Evolutionary conservation across 2,329 filamentous ascomycete genomes (phyloP), one percentile per base, ranked within the genome.

Genomic region (Cercospora brassicicola): DNA sequence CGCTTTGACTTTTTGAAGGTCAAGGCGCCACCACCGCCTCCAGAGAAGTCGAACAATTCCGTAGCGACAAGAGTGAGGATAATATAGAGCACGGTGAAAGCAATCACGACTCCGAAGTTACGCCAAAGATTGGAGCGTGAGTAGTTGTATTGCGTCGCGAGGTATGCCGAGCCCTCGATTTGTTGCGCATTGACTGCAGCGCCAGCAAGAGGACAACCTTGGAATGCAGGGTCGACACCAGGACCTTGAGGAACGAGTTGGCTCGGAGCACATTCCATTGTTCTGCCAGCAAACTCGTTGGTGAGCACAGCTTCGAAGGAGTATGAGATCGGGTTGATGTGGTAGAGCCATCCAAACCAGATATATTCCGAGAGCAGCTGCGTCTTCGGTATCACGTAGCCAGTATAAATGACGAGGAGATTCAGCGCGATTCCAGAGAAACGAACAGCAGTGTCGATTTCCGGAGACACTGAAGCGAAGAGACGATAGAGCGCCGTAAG

Each of bases 71-170:
- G 85, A 0, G 91, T 94, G 31, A 94, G 79, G 10, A 89, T 72
- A 11, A 96, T 86, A 75, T 94, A 96, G 4, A 93, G 84, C 0
- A 92, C 83, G 0, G 88, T 86, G 72, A 92, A 95, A 0, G 90
- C 91, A 72, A 94, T 88, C 1, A 95, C 80, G 3, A 94, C 89
- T 33, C 90, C 91, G 74, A 91, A 93, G 76, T 94, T 93, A 3
- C 91, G 88, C 83, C 89, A 90, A 0, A 90, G 78, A 73, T 90
- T 83, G 28, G 79, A 80, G 18, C 87, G 81, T 0, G 83, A 83
- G 73, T 89, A 90, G 55, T 84, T 80, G 77, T 86, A 90, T 7
- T 83, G 83, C 0, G 82, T 81, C 9, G 80, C 72, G 2, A 90
- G 75, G 72, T 90, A 91, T 23, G 79, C 79, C 1, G 81, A 76